A percentile compares a stretch with the other conserved stretches of the same genome.
Conservation (phyloP, 306 rosid genomes). For the Cotoneaster glaucophyllus region DNA sequence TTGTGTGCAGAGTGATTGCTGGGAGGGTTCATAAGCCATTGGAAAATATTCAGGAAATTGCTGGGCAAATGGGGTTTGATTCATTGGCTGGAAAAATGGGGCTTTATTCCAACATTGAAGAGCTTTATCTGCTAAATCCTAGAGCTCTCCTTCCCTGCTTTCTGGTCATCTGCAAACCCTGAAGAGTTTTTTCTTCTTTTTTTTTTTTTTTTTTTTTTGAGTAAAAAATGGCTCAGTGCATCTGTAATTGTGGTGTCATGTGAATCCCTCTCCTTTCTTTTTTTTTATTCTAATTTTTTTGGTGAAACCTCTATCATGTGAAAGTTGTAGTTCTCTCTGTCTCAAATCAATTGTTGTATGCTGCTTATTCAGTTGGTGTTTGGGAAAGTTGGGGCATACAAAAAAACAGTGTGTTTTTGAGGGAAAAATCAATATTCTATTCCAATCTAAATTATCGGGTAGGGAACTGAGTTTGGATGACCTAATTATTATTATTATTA, state of each 20-base stretch:
- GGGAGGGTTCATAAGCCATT: constrained; percentile 87
- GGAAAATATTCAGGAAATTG: constrained; percentile 75
- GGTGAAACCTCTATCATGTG: constrained; percentile 4
- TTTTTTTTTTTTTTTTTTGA: neutral
- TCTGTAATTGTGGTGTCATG: constrained; percentile 19
- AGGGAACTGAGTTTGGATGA: neutral
- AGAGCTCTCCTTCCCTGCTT: constrained; percentile 91
- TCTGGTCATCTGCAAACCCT: constrained; percentile 75
- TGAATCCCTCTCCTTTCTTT: constrained; percentile 16
- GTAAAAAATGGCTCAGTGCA: neutral
- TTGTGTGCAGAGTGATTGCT: constrained; percentile 82
- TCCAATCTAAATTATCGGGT: too few species aligned
- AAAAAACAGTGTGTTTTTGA: neutral
- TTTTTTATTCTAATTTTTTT: neutral
- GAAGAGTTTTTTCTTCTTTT: constrained; percentile 17
- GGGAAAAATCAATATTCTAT: neutral
- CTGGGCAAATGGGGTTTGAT: constrained; percentile 79
- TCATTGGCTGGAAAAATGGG: constrained; percentile 86
- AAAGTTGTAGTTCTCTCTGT: constrained; percentile 4
- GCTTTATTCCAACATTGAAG: constrained; percentile 74
- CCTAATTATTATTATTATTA: too few species aligned
- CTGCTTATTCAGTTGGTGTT: neutral
- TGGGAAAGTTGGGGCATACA: neutral
- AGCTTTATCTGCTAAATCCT: constrained; percentile 80
- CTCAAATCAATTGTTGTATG: constrained; percentile 13